phyloP scores from a whole-genome alignment of 1,284 basidiomycete species.

The Phellinidium pouzarii region DNA sequence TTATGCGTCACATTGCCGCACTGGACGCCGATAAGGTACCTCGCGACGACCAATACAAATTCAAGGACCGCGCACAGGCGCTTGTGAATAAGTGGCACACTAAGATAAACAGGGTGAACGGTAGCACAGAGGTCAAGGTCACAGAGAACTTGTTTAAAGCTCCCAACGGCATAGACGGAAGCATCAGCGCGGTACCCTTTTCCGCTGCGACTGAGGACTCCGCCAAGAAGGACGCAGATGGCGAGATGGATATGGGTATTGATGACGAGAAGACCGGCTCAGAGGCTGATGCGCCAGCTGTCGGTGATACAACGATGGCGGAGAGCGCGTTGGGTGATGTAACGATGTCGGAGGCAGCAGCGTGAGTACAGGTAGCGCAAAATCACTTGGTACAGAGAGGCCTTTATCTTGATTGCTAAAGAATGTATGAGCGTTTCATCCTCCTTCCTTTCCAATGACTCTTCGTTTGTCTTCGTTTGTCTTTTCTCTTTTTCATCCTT shows the following conservation, averaged over 20 bases:
- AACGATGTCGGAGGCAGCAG: conserved; percentile 16
- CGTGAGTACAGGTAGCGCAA: not conserved
- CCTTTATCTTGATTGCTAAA: not conserved
- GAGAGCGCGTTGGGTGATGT: conserved; percentile 14
- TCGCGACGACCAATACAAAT: conserved; percentile 79
- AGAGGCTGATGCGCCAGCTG: not conserved
- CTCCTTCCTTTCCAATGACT: not conserved
- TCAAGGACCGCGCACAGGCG: conserved; percentile 72
- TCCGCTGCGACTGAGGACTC: not conserved
- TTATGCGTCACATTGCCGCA: conserved; percentile 90
- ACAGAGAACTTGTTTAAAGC: not conserved
- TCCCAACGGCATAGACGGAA: not conserved
- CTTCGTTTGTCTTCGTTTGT: not conserved
- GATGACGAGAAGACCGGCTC: conserved; percentile 1
- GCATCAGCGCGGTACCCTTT: not conserved
- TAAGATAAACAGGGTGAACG: conserved; percentile 21
- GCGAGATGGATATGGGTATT: not conserved
- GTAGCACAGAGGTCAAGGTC: conserved; percentile 4
- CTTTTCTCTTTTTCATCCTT: not conserved
- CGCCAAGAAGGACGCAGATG: conserved; percentile 1
- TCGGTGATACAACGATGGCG: conserved; percentile 11
- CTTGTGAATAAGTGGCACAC: conserved; percentile 73
- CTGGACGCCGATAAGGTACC: conserved; percentile 65
- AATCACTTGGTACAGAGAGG: not conserved
- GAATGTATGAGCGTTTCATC: conserved; percentile 1